A percentile compares a stretch with the other conserved stretches of the same genome.
phyloP scores from a whole-genome alignment of 2,329 filamentous ascomycete species.

The Basipetospora chlamydospora region DNA sequence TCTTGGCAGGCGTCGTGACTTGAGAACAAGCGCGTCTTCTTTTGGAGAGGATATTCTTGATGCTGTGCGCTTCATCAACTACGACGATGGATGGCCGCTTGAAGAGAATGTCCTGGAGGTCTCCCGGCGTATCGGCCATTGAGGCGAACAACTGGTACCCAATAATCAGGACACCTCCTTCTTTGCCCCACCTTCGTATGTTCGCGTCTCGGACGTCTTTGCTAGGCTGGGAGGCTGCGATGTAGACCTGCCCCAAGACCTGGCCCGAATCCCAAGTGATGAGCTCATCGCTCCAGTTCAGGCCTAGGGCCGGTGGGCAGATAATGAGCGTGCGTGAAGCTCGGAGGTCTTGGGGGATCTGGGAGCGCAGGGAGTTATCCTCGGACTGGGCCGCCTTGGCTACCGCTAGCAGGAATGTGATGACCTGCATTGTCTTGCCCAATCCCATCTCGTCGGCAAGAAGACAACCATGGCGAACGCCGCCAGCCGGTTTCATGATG shows the following conservation, averaged over 20 bases:
- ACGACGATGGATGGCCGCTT: slow-evolving; percentile 57
- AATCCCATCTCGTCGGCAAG: slow-evolving; percentile 85
- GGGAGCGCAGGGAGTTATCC: slow-evolving; percentile 39
- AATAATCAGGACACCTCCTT: slow-evolving; percentile 62
- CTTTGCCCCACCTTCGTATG: slow-evolving; percentile 38
- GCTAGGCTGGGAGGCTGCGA: slow-evolving; percentile 1
- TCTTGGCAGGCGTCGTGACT: slow-evolving; percentile 55
- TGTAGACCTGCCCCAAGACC: slow-evolving; percentile 39
- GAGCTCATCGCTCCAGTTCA: slow-evolving; percentile 77
- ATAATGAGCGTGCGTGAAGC: slow-evolving; percentile 54
- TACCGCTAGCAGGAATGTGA: slow-evolving; percentile 67
- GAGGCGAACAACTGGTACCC: slow-evolving; percentile 53
- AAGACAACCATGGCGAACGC: slow-evolving; percentile 56
- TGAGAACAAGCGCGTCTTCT: slow-evolving; percentile 37
- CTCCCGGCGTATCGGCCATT: slow-evolving; percentile 16
- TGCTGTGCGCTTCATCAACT: slow-evolving; percentile 69
- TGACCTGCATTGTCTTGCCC: slow-evolving; percentile 85
- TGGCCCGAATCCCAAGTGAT: slow-evolving; percentile 47
- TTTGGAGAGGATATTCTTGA: slow-evolving; percentile 51
- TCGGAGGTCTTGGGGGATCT: slow-evolving; percentile 54
- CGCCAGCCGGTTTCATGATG: slow-evolving; percentile 37
- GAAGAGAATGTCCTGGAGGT: slow-evolving; percentile 31
- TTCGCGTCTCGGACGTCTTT: neutral
- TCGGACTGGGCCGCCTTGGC: slow-evolving; percentile 47
- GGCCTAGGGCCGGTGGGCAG: slow-evolving; percentile 58